phyloP scores from a whole-genome alignment of 2,329 filamentous ascomycete species.

The Aspergillus carbonarius region DNA sequence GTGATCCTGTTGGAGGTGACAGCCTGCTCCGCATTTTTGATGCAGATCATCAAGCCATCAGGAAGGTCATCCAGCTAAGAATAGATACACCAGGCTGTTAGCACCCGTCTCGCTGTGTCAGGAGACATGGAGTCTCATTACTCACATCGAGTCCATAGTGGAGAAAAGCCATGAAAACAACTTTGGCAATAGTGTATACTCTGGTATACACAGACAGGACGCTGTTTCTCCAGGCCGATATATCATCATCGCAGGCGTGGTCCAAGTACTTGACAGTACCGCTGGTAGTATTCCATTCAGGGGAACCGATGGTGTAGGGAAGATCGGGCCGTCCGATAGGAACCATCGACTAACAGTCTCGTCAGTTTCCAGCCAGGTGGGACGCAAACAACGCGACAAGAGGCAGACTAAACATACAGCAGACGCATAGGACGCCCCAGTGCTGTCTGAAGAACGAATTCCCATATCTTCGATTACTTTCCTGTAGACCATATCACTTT shows the following conservation, averaged over 20 bases:
- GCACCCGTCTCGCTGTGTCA: not conserved
- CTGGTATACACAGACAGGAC: constrained; percentile 33
- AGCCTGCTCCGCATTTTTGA: constrained; percentile 31
- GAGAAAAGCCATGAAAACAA: constrained; percentile 32
- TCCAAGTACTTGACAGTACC: constrained; percentile 17
- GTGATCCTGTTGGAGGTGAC: constrained; percentile 27
- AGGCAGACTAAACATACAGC: constrained; percentile 17
- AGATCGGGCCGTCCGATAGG: constrained; percentile 20
- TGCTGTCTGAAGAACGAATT: constrained; percentile 17
- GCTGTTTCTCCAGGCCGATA: constrained; percentile 23
- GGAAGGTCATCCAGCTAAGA: constrained; percentile 32
- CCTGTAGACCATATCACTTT: constrained; percentile 5
- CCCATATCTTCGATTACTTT: not conserved
- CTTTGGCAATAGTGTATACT: constrained; percentile 39
- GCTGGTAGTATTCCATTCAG: constrained; percentile 28
- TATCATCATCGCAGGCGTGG: constrained; percentile 18
- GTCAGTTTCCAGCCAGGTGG: not conserved
- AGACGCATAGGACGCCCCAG: constrained; percentile 19
- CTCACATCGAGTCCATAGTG: constrained; percentile 38
- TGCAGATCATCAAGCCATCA: constrained; percentile 32
- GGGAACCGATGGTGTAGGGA: constrained; percentile 33
- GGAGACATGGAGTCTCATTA: not conserved
- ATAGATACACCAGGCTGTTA: not conserved
- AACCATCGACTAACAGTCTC: constrained; percentile 15
- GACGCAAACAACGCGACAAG: not conserved